Conservation (phyloP, 2,329 filamentous ascomycete genomes). For the Diaporthe citri region DNA sequence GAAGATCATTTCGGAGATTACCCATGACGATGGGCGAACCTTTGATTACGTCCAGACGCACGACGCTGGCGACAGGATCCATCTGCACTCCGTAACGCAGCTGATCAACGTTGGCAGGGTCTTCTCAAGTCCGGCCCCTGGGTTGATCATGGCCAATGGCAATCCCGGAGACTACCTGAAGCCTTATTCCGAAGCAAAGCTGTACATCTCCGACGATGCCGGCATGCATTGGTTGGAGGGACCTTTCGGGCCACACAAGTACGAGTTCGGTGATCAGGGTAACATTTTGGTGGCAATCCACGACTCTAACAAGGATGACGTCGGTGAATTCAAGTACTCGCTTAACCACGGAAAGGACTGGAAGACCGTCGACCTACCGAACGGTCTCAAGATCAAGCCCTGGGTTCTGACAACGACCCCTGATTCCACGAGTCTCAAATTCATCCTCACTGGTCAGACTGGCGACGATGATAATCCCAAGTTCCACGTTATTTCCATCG, state of each 20-base stretch:
- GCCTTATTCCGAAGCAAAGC: conserved; percentile 78
- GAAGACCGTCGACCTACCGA: conserved; percentile 77
- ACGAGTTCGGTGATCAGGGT: conserved; percentile 95
- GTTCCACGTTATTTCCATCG: conserved; percentile 79
- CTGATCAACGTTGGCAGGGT: conserved; percentile 85
- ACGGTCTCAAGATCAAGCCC: conserved; percentile 76
- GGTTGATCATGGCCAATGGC: conserved; percentile 92
- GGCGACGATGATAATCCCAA: conserved; percentile 61
- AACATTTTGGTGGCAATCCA: conserved; percentile 87
- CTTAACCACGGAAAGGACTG: conserved; percentile 91
- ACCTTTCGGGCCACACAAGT: conserved; percentile 88
- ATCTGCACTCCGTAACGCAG: conserved; percentile 93
- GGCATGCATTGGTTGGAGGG: conserved; percentile 85
- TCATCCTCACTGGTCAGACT: conserved; percentile 78
- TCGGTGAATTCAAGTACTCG: conserved; percentile 77
- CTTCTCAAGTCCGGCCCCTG: conserved; percentile 93
- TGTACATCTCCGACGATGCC: conserved; percentile 92
- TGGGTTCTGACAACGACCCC: conserved; percentile 86
- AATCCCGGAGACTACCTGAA: conserved; percentile 85
- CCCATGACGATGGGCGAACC: conserved; percentile 93
- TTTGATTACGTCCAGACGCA: conserved; percentile 78
- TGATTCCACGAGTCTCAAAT: conserved; percentile 93
- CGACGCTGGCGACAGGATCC: conserved; percentile 73
- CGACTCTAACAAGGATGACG: conserved; percentile 75
- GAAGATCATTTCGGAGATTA: conserved; percentile 84